Percentiles rank a stretch among this genome's conserved stretches.
These are phyloP conservation scores for Cyathus striatus DNA, from an alignment of 768 basidiomycete species.

Conservation along the genomic window DNA sequence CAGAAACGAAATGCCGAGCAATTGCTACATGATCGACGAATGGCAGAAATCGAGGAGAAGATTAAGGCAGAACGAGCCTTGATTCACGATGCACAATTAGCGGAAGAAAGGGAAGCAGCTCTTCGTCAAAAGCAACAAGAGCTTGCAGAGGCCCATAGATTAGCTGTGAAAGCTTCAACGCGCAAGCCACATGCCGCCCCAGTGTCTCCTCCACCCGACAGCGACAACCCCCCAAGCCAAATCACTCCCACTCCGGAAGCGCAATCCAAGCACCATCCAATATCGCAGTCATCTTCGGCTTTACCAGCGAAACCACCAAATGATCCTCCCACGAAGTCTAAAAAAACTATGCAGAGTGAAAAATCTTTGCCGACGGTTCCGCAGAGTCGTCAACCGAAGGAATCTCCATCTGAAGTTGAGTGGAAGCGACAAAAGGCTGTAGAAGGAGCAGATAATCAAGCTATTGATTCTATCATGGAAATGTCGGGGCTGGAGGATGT, in stretches of 20 bases:
- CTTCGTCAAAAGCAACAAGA: constrained; percentile 40
- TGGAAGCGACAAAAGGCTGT: constrained; percentile 57
- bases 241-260: no score
- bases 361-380: no score
- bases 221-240: no score
- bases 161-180: neutral
- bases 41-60: constrained; percentile 23
- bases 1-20: constrained; percentile 40
- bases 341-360: no score
- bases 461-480: constrained; percentile 64
- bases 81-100: constrained; percentile 30
- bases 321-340: no score
- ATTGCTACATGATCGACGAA: constrained; percentile 29
- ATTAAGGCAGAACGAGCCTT: constrained; percentile 40
- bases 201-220: no score
- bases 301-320: no score
- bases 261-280: no score
- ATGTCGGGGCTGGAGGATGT: constrained; percentile 69
- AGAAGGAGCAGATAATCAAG: constrained; percentile 43
- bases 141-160: no score
- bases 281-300: no score
- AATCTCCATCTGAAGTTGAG: constrained; percentile 34
- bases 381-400: no score
- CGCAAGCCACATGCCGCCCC: no score
- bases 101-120: constrained; percentile 27